Conservation (phyloP, 805 yeast species). For the Wickerhamiella allomyrinae region DNA sequence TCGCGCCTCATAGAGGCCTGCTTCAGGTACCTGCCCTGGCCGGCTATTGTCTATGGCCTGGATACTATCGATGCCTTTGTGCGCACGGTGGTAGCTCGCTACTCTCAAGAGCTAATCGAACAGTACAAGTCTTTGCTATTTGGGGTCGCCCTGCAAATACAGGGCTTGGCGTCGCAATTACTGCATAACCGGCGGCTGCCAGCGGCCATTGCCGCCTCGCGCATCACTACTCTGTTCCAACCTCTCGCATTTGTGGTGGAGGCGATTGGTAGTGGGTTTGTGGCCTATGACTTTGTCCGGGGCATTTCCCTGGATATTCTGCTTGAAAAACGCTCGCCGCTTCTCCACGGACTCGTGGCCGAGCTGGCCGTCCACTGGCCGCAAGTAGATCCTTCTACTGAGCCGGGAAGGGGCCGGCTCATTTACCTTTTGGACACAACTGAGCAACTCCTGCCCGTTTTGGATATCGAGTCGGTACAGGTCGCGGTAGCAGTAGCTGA, state of each 20-base stretch:
- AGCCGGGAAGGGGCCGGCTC: slow-evolving; percentile 8
- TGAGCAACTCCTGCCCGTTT: slow-evolving; percentile 13
- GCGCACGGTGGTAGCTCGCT: not conserved
- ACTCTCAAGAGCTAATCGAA: not conserved
- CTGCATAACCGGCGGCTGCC: slow-evolving; percentile 4
- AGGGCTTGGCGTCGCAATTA: slow-evolving; percentile 7
- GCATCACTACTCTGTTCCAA: slow-evolving; percentile 1
- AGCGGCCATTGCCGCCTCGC: not conserved
- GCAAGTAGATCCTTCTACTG: not conserved
- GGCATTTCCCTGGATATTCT: slow-evolving; percentile 6
- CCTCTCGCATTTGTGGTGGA: slow-evolving; percentile 5
- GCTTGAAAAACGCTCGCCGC: not conserved
- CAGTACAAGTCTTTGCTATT: slow-evolving; percentile 6
- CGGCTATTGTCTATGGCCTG: not conserved
- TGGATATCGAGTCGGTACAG: slow-evolving; percentile 4
- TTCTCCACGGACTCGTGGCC: not conserved
- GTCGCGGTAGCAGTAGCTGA: slow-evolving; percentile 10
- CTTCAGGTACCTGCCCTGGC: not conserved
- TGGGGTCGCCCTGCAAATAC: slow-evolving; percentile 7
- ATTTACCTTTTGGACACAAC: slow-evolving; percentile 11
- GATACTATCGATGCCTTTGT: not conserved
- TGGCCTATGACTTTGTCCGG: slow-evolving; percentile 4
- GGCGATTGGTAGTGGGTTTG: slow-evolving; percentile 5
- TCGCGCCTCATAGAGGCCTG: slow-evolving; percentile 2
- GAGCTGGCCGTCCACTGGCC: not conserved